Percentiles rank a stretch among this genome's conserved stretches.
phyloP scores from a whole-genome alignment of 768 basidiomycete genomes.

The Sarcomyxa edulis region DNA sequence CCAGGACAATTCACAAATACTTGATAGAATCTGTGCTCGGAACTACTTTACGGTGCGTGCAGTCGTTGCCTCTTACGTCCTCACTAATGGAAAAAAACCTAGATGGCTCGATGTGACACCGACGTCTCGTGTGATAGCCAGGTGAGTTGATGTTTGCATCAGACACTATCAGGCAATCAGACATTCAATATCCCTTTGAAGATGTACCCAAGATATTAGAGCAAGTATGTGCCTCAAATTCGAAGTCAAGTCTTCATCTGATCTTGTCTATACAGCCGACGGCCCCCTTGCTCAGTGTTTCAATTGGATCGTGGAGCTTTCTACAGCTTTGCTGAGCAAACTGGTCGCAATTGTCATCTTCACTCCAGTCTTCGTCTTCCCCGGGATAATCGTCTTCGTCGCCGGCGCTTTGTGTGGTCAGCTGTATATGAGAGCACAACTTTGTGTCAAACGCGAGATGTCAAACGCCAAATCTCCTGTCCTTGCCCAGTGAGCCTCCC shows the following conservation, averaged over 20 bases:
- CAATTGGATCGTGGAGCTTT: constrained; percentile 8
- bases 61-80: not conserved
- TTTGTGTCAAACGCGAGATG: constrained; percentile 21
- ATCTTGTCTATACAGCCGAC: constrained; percentile 29
- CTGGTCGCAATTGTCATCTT: constrained; percentile 23
- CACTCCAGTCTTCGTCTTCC: constrained; percentile 24
- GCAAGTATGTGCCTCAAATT: constrained; percentile 15
- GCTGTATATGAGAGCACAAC: constrained; percentile 21
- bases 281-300: constrained; percentile 5
- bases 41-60: constrained; percentile 35
- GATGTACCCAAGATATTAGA: constrained; percentile 44
- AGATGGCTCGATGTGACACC: constrained; percentile 23
- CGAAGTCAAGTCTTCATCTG: constrained; percentile 28
- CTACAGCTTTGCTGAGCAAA: constrained; percentile 19
- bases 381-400: constrained; percentile 20
- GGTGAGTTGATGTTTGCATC: too few species aligned
- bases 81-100: not conserved
- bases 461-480: constrained; percentile 20
- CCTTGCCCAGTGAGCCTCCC: constrained; percentile 30
- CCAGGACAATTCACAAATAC: constrained; percentile 31
- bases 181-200: too few species aligned
- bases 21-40: constrained; percentile 36
- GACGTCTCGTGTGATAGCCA: constrained; percentile 34
- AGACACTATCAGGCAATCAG: too few species aligned
- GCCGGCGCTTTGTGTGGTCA: constrained; percentile 26